A percentile compares a stretch with the other conserved stretches of the same genome.
These are phyloP conservation scores for Cladorrhinum sp. DNA, from an alignment of 2,329 filamentous ascomycete genomes.

Conservation along the genomic window DNA sequence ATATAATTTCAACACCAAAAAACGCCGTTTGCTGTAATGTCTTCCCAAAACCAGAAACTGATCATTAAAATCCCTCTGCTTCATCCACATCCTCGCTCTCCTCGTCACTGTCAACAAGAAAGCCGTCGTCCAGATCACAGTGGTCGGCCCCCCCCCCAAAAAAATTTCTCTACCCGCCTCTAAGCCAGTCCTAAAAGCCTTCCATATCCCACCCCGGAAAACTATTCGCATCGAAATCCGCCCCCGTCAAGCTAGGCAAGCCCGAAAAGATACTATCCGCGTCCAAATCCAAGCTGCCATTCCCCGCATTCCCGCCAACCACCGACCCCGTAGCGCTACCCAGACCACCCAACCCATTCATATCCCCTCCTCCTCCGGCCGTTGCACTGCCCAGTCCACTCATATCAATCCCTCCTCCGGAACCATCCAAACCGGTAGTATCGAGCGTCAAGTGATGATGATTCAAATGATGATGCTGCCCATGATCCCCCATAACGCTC, in stretches of 20 bases:
- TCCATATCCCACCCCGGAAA: conserved; percentile 18
- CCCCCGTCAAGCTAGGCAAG: conserved; percentile 31
- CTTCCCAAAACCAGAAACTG: too few relatives aligned
- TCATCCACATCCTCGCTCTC: background rate
- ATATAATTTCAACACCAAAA: too few relatives aligned
- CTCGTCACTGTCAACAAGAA: too few relatives aligned
- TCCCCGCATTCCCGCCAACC: conserved; percentile 5
- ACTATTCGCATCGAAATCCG: conserved; percentile 36
- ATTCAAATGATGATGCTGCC: too few relatives aligned
- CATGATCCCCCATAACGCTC: conserved; percentile 35
- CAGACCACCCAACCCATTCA: background rate
- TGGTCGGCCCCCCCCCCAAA: too few relatives aligned
- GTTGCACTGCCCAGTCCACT: conserved; percentile 33
- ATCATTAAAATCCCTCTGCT: background rate
- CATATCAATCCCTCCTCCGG: conserved; percentile 32
- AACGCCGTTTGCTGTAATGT: too few relatives aligned
- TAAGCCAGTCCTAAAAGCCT: background rate
- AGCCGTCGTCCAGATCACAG: too few relatives aligned
- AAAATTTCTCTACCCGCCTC: too few relatives aligned
- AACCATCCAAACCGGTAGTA: conserved; percentile 44
- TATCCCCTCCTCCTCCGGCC: background rate
- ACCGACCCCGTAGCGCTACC: conserved; percentile 6
- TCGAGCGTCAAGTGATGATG: conserved; percentile 35
- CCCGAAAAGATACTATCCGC: conserved; percentile 45
- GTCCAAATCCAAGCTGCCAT: conserved; percentile 35